Conservation (phyloP, 2,329 filamentous ascomycete species). For the Fusarium duplospermum region DNA sequence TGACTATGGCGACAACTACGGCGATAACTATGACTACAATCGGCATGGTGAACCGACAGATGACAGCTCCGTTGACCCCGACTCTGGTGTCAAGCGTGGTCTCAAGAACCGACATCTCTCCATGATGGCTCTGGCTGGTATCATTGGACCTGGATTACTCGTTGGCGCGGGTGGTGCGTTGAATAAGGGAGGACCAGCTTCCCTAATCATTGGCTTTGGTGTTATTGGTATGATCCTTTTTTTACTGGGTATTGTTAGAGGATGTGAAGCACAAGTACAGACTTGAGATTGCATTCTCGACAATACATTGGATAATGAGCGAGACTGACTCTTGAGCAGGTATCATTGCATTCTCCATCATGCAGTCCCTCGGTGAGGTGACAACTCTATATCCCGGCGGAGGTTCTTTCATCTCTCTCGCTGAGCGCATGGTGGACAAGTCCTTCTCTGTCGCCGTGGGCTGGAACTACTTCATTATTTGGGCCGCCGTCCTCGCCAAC, state of each 20-base stretch:
- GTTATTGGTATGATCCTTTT: constrained; percentile 64
- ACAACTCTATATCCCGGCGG: constrained; percentile 79
- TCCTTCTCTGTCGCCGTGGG: constrained; percentile 76
- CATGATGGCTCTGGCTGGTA: constrained; percentile 74
- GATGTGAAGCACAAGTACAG: not conserved
- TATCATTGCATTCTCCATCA: constrained; percentile 74
- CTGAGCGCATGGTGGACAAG: constrained; percentile 77
- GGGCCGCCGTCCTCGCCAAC: constrained; percentile 73
- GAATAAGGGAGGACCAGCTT: constrained; percentile 75
- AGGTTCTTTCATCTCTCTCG: constrained; percentile 77
- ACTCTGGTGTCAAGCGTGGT: constrained; percentile 75
- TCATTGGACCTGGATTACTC: constrained; percentile 76
- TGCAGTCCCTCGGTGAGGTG: constrained; percentile 80
- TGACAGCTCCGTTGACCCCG: constrained; percentile 64
- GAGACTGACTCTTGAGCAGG: constrained; percentile 44
- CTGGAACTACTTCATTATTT: constrained; percentile 79
- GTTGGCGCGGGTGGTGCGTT: constrained; percentile 79
- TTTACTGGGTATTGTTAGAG: not conserved
- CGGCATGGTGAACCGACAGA: constrained; percentile 43
- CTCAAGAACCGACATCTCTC: constrained; percentile 75
- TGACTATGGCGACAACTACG: constrained; percentile 10
- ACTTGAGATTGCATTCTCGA: not conserved
- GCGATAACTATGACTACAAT: constrained; percentile 31
- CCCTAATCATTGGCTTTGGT: constrained; percentile 78
- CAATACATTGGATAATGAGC: not conserved